Conservation (phyloP, 2,329 filamentous ascomycete genomes). For the Triangularia setosa region DNA sequence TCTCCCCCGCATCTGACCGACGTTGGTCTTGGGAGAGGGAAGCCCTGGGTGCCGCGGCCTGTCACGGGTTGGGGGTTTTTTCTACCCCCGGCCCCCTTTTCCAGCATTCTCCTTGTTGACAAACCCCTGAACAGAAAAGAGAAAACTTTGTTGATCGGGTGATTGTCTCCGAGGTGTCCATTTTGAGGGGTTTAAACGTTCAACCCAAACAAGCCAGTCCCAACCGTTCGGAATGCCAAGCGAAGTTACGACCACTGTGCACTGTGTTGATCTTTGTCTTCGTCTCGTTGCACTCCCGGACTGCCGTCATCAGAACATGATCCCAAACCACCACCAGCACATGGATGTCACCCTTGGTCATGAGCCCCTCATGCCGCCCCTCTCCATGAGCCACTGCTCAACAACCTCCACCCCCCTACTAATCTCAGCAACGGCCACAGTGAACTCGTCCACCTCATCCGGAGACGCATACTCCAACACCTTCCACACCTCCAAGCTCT, state of each 20-base stretch:
- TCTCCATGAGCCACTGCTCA: slow-evolving; percentile 13
- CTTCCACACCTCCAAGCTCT: slow-evolving; percentile 11
- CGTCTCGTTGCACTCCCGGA: too few relatives aligned
- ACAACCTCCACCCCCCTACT: slow-evolving; percentile 18
- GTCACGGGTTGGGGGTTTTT: slow-evolving; percentile 3
- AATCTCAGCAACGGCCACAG: slow-evolving; percentile 14
- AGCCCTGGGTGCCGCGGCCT: background rate
- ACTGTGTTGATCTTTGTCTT: too few relatives aligned
- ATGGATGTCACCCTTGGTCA: too few relatives aligned
- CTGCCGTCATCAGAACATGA: too few relatives aligned
- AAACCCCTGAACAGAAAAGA: background rate
- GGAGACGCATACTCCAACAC: slow-evolving; percentile 12
- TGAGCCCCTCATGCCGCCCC: background rate
- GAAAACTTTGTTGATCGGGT: background rate
- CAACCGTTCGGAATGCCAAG: too few relatives aligned
- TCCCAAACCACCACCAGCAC: too few relatives aligned
- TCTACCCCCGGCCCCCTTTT: background rate
- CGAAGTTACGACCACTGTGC: too few relatives aligned
- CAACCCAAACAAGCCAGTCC: background rate
- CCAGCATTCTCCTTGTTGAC: background rate
- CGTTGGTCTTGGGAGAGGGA: background rate
- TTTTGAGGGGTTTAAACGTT: background rate
- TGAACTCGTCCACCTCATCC: slow-evolving; percentile 22
- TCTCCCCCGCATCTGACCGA: background rate
- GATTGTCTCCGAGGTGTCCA: background rate